Evolutionary conservation across 768 basidiomycete species (phyloP).

Genomic region (Leccinum longicurvipes): DNA sequence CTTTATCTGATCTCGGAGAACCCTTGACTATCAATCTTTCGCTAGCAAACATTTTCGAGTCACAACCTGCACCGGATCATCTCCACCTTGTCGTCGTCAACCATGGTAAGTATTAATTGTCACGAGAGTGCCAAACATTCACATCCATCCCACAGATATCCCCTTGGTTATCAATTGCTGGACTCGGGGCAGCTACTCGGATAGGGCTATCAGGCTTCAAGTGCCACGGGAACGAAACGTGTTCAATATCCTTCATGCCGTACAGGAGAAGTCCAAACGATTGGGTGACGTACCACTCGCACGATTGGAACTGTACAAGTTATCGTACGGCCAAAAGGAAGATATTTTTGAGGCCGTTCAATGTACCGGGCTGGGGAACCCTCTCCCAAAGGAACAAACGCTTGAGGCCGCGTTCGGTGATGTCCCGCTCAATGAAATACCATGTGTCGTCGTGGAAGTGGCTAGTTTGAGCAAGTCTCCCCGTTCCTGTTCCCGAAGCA

Average conservation of each 20-base stretch:
- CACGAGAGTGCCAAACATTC: neutral
- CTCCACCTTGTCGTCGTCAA: neutral
- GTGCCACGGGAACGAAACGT: neutral
- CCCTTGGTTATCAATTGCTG: neutral
- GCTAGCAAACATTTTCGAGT: neutral
- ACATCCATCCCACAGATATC: neutral
- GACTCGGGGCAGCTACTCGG: neutral
- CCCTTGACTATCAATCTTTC: neutral
- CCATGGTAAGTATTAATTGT: neutral
- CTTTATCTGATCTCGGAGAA: neutral
- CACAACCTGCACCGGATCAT: neutral
- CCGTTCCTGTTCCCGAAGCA: neutral
- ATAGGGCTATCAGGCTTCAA: neutral
- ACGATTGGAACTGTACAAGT: neutral
- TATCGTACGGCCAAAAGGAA: neutral
- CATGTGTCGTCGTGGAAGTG: neutral
- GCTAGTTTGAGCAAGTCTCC: neutral
- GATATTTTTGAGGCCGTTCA: neutral
- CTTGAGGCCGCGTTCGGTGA: neutral
- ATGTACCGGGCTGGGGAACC: neutral
- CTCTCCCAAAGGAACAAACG: neutral
- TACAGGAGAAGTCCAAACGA: neutral
- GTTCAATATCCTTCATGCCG: neutral
- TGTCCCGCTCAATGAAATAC: neutral
- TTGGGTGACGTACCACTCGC: neutral